Percentiles rank a stretch among this genome's conserved stretches.
These are phyloP conservation scores for Cercis canadensis DNA, from an alignment of 306 rosid genomes.

Conservation along the genomic window DNA sequence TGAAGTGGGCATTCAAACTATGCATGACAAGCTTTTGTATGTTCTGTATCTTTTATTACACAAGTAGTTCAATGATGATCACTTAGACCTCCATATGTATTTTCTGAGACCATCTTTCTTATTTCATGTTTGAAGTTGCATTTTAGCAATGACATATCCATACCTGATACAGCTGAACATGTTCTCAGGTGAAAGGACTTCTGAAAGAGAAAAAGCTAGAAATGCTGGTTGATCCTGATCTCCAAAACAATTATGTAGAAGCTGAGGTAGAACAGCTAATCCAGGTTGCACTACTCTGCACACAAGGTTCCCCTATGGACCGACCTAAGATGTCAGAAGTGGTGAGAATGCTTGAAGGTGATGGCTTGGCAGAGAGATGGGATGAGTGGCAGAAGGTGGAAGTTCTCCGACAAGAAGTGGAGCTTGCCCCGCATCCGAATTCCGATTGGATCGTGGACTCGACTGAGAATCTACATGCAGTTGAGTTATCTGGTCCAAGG, in stretches of 20 bases:
- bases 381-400: conserved; percentile 99
- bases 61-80: no score
- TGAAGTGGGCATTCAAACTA: no score
- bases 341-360: conserved; percentile 98
- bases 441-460: conserved; percentile 98
- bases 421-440: conserved; percentile 83
- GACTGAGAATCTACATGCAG: conserved; percentile 94
- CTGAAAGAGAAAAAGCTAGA: conserved; percentile 89
- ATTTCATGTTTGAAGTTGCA: no score
- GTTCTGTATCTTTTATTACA: no score
- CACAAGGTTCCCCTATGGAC: conserved; percentile 96
- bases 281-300: conserved; percentile 96
- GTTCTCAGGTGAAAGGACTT: conserved; percentile 87
- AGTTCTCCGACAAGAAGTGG: conserved; percentile 91
- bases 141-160: background rate
- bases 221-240: conserved; percentile 98
- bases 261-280: conserved; percentile 96
- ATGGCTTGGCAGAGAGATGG: conserved; percentile 98
- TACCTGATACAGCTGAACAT: conserved; percentile 32
- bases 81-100: no score
- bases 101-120: no score
- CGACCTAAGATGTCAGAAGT: conserved; percentile 98
- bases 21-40: no score
- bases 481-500: conserved; percentile 98
- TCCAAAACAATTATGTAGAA: conserved; percentile 78